Conservation (phyloP, 2,329 filamentous ascomycete species). For the Fusarium kyushuense region DNA sequence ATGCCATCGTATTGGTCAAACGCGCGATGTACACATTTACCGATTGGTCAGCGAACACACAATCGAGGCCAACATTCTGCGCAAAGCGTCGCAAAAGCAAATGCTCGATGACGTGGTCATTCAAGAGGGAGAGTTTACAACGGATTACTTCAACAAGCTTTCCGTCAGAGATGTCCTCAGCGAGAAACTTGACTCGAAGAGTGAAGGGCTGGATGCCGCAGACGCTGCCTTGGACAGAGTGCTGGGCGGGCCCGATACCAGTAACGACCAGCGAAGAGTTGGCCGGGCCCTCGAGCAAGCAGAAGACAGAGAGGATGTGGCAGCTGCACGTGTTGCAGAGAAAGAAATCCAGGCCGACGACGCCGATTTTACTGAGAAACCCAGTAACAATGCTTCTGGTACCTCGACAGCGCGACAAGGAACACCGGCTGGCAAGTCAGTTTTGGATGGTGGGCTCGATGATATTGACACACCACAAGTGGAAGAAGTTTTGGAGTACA, state of each 20-base stretch:
- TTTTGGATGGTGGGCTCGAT: conserved; percentile 49
- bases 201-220: conserved; percentile 73
- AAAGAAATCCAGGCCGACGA: conserved; percentile 90
- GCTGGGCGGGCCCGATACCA: conserved; percentile 74
- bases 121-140: conserved; percentile 97
- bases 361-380: conserved; percentile 82
- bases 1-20: conserved; percentile 97
- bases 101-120: conserved; percentile 99
- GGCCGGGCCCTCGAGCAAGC: conserved; percentile 85
- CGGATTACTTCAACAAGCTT: conserved; percentile 90
- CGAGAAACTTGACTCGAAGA: conserved; percentile 64
- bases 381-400: conserved; percentile 59
- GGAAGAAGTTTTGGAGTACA: conserved; percentile 62
- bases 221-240: conserved; percentile 89
- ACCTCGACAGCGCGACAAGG: conserved; percentile 64
- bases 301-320: conserved; percentile 92
- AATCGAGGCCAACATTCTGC: conserved; percentile 96
- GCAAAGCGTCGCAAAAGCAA: conserved; percentile 96
- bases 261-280: conserved; percentile 70
- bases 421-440: conserved; percentile 60
- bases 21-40: conserved; percentile 97
- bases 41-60: conserved; percentile 93
- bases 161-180: conserved; percentile 77
- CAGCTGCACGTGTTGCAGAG: conserved; percentile 86
- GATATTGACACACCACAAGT: conserved; percentile 51